Evolutionary conservation across 345 rosid species (phyloP), one percentile per base, ranked within the genome.

Genomic region (Gossypium mustelinum): DNA sequence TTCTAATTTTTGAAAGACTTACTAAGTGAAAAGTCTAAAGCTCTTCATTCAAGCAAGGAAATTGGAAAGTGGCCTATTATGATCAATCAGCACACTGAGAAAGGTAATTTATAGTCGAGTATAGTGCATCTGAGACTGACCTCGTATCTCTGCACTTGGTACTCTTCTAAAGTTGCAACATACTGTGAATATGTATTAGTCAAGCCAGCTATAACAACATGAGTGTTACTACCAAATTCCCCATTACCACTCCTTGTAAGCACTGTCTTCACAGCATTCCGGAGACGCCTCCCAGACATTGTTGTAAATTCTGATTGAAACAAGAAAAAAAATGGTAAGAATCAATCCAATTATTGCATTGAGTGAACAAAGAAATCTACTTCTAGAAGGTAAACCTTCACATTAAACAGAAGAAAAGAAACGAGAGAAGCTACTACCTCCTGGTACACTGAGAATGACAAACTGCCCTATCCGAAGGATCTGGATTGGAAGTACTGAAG

Each of bases 241-340:
- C 77, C 79, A 56, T 82, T 77, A 61, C 84, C 86, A 60, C 78
- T 80, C 80, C 89, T 81, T 74, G 84, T 79, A 45, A 95, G 89
- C 61, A 91, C 87, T 3, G 82, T 52, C 86, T 87, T 87, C 78
- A 95, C 96, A 68, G 99, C 96, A 74, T 91, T 92, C 25, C 98
- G 90, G 70, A 95, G 99, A 51, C 94, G 97, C 83, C 99, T 91
- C 79, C 99, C 98, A 78, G 99, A 94, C 99, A 95, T 95, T 66
- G 99, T 91, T 64, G 99, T 89, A 73, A 93, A 95, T 82, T 95
- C 99, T 95, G 86, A 66, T 56, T 24, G 64, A 47, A 29, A 29
- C 34, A 29, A 29, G 54, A 76, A 71, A 64, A 73, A 79, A 70
- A 54, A 54, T 39, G 11, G 24, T 56, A 44, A 55, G 29, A 20